Conservation (phyloP, 441 rosid species). For the Iberis amara region DNA sequence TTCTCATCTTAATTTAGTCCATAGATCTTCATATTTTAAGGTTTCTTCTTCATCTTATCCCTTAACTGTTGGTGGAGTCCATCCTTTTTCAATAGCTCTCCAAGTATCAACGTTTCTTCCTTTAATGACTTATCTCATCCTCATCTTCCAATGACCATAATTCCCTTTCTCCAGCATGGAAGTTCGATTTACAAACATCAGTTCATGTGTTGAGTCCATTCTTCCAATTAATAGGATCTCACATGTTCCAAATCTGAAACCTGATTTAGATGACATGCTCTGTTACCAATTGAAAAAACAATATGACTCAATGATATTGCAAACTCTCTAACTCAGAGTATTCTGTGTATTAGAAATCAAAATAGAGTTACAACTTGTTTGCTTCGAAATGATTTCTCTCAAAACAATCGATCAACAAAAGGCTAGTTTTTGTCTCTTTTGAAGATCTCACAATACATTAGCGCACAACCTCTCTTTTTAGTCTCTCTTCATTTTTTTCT, state of each 20-base stretch:
- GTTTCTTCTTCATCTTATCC: background rate
- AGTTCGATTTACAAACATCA: background rate
- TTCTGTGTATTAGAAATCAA: too few relatives aligned
- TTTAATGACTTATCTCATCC: background rate
- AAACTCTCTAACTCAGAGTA: too few relatives aligned
- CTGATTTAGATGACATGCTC: too few relatives aligned
- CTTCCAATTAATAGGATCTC: background rate
- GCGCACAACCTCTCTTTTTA: too few relatives aligned
- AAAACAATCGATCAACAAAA: too few relatives aligned
- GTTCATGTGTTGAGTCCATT: background rate
- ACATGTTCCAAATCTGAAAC: background rate
- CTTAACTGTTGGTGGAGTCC: background rate
- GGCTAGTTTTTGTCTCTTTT: too few relatives aligned
- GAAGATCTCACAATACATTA: too few relatives aligned
- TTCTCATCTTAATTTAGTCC: background rate
- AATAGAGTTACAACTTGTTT: too few relatives aligned
- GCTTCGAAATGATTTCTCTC: too few relatives aligned
- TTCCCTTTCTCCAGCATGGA: background rate
- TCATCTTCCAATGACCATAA: conserved; percentile 16
- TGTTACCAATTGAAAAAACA: too few relatives aligned
- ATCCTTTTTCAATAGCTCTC: background rate
- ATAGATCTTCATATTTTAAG: background rate
- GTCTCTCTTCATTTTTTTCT: too few relatives aligned
- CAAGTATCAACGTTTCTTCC: background rate
- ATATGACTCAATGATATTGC: too few relatives aligned